These are phyloP conservation scores for Keithomyces neogunnii DNA, from an alignment of 2,329 filamentous ascomycete species.

Conservation along the genomic window DNA sequence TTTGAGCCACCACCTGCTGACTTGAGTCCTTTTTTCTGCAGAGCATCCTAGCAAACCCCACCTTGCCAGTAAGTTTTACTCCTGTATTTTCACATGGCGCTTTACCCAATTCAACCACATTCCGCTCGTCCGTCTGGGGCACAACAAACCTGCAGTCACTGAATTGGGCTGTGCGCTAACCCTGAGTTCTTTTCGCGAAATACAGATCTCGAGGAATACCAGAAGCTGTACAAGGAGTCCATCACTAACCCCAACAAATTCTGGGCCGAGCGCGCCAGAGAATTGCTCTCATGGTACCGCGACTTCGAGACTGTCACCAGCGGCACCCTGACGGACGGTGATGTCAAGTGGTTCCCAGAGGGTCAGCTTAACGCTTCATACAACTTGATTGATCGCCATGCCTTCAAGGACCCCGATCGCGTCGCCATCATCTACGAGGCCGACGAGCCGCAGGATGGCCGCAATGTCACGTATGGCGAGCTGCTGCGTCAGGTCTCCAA, in stretches of 20 bases:
- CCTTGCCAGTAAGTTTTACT: constrained; percentile 45
- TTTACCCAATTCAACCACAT: constrained; percentile 1
- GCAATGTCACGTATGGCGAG: constrained; percentile 86
- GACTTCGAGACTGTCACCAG: constrained; percentile 86
- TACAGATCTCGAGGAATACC: constrained; percentile 57
- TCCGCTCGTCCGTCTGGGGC: constrained; percentile 5
- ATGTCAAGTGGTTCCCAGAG: constrained; percentile 91
- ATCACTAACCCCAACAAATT: constrained; percentile 85
- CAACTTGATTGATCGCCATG: constrained; percentile 96
- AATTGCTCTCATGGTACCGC: constrained; percentile 80
- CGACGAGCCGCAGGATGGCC: constrained; percentile 80
- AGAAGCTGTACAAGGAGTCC: constrained; percentile 68
- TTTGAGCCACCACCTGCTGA: not conserved
- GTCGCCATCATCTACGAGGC: constrained; percentile 98
- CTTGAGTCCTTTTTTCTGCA: constrained; percentile 20
- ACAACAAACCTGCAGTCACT: not conserved
- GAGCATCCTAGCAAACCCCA: constrained; percentile 65
- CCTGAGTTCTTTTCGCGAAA: not conserved
- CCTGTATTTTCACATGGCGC: not conserved
- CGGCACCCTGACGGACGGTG: constrained; percentile 69
- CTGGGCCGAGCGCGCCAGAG: constrained; percentile 79
- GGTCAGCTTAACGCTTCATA: constrained; percentile 90
- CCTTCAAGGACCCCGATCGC: constrained; percentile 87
- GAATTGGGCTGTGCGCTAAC: not conserved
- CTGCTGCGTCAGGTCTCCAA: constrained; percentile 86